Evolutionary conservation across 1,284 basidiomycete genomes (phyloP), one percentile per base, ranked within the genome.

Genomic region (Fomitopsis betulina): DNA sequence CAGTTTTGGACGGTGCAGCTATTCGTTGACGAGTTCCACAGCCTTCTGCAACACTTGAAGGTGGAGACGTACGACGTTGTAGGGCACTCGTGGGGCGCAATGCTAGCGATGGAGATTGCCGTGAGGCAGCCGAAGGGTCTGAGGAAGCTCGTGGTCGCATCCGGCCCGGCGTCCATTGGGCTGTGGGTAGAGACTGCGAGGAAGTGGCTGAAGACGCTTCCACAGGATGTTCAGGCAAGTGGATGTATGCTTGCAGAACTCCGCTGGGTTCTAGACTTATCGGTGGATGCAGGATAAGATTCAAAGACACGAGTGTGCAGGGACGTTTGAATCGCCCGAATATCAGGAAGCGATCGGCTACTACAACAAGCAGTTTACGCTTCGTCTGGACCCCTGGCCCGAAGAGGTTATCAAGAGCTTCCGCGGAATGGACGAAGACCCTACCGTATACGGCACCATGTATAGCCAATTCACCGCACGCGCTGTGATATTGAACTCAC

Each of bases 31-130:
- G 78, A 83, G 64, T 73, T 83, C 9, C 72, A 75, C 17, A 78
- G 75, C 59, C 62, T 83, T 0, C 59, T 82, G 15, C 25, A 56
- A 7, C 64, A 76, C 43, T 67, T 83, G 1, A 67, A 69, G 0
- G 72, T 82, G 38, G 50, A 64, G 19, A 63, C 73, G 43, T 82
- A 74, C 63, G 73, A 75, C 60, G 60, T 82, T 3, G 61, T 77
- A 12, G 80, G 80, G 0, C 79, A 82, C 54, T 81, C 78, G 15
- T 81, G 77, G 76, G 81, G 81, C n/a, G 79, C 72, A 6, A 81
- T 81, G 70, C 68, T 82, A 17, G 79, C 68, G 0, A 67, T 74
- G 67, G 61, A 42, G 65, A 72, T 43, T 53, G 72, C 64, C 53
- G 63, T 39, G 52, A 62, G 37, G 19, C 62, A 60, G 13, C 78